phyloP scores from a whole-genome alignment of 495 filamentous ascomycete species.

The Evansstolkia leycettana region DNA sequence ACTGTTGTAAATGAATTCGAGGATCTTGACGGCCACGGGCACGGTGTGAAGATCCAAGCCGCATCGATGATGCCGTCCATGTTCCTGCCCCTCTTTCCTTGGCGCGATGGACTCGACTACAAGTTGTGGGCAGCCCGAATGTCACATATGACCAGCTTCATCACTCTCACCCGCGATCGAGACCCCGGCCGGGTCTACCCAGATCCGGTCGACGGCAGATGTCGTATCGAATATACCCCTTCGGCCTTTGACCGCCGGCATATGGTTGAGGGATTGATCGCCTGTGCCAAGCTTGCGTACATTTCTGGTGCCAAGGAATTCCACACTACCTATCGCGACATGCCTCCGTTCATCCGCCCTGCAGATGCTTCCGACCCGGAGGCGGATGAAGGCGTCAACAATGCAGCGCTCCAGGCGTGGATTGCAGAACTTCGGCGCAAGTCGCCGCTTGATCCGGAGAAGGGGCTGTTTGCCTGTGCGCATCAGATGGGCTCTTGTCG shows the following conservation, averaged over 20 bases:
- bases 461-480: conserved; percentile 44
- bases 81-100: conserved; percentile 46
- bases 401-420: conserved; percentile 57
- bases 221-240: conserved; percentile 53
- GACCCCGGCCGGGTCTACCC: conserved; percentile 63
- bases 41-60: conserved; percentile 73
- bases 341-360: conserved; percentile 54
- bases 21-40: conserved; percentile 67
- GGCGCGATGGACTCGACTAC: conserved; percentile 50
- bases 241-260: conserved; percentile 58
- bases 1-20: conserved; percentile 65
- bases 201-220: conserved; percentile 53
- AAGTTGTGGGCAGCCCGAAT: conserved; percentile 52
- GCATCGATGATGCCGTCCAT: conserved; percentile 53
- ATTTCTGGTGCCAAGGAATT: conserved; percentile 70
- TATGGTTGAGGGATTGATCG: conserved; percentile 59
- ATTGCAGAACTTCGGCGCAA: conserved; percentile 46
- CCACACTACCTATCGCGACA: conserved; percentile 42
- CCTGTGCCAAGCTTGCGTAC: conserved; percentile 62
- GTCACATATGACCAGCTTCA: conserved; percentile 51
- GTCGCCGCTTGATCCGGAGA: conserved; percentile 33
- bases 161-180: conserved; percentile 59
- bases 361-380: conserved; percentile 17
- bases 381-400: conserved; percentile 43
- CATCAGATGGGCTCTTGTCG: conserved; percentile 91